Base-by-base conservation (phyloP, 352 stramenopile genomes). In the Globisporangium iwayamae region DNA sequence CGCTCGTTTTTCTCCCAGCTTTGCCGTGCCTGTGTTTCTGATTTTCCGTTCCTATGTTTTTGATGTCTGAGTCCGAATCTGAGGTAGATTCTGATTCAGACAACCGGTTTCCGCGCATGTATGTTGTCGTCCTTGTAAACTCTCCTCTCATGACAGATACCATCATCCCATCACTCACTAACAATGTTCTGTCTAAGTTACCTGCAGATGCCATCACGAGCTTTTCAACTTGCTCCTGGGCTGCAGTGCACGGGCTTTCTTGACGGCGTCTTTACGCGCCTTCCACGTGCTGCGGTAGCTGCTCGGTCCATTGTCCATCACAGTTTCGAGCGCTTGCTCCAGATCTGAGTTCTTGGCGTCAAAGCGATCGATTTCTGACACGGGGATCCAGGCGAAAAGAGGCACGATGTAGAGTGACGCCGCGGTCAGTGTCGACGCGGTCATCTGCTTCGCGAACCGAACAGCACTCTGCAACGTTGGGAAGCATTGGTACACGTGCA, bases 401-500 rank as follows among this genome's bases (percentile, higher is more conserved):
- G 85, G 85, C n/a, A 94, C 78, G 48, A 94, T 76, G 56, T 69
- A 83, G 43, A 92, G 63, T 2, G 75, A 58, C 25, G 73, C 63
- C 3, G 74, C 70, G 32, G 79, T 70, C 38, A 92, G 69, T 22
- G 80, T 74, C 3, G 74, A 70, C n/a, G 68, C 30, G 1, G 67
- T 68, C 45, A 86, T 81, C 62, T 91, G 80, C 53, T 76, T 75
- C 22, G 82, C 82, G 56, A 93, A 92, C 4, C 85, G 81, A 60
- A 89, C 71, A 3, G 85, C 83, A 38, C 85, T 94, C 67, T 93
- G 85, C 0, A 78, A 78, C 30, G 85, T 93, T 13, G 85, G 84
- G 30, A 91, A 91, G 56, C 81, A 91, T 57, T 94, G 85, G 46
- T 91, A 93, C 10, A 94, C 85, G 55, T 91, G 78, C 11, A 94